Base-by-base conservation (phyloP, 371 early-diverging fungal genomes). In the Mucor irregularis region DNA sequence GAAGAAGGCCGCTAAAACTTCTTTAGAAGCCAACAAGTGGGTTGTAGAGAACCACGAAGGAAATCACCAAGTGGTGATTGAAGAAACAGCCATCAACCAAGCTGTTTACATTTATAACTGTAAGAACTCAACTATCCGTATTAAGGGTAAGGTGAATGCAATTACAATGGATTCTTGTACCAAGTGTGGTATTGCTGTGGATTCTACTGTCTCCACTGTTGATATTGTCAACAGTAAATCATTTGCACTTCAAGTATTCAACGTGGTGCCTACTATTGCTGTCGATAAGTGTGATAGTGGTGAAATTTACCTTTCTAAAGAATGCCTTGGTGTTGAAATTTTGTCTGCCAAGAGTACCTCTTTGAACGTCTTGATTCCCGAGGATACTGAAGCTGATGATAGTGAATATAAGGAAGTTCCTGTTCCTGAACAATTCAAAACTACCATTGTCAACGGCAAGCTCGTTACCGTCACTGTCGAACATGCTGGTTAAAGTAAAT, bases 201-300 rank as follows among this genome's bases (percentile, higher is more conserved):
- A 95, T 37, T 82, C 87, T 2, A 86, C 90, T 30, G 89, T 97
- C 4, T 81, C 96, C 6, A 83, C 91, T n/a, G 81, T 94, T 17
- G 97, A 96, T 66, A 56, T 94, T 11, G 91, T 97, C 62, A 97
- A 97, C 76, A 88, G 84, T 69, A 89, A 90, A 66, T 92, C 94
- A 11, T 74, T 91, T 35, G 92, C 95, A 49, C 68, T 96, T 33
- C 98, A 98, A 66, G 78, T 95, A n/a, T 85, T 90, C 35, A 88
- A 90, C 35, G 76, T 74, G 0, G 90, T 87, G 4, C 96, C 97
- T 0, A 93, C 93, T 4, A 84, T 94, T 45, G 85, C 82, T 30
- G 73, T 97, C 35, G 97, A 97, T 72, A 97, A 97, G 74, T 89
- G 93, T 17, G 97, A 98, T 72, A 90, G 96, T 19, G 85, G 89